Evolutionary conservation across 2,329 filamentous ascomycete genomes (phyloP).

Genomic region (Phyllachora maydis): DNA sequence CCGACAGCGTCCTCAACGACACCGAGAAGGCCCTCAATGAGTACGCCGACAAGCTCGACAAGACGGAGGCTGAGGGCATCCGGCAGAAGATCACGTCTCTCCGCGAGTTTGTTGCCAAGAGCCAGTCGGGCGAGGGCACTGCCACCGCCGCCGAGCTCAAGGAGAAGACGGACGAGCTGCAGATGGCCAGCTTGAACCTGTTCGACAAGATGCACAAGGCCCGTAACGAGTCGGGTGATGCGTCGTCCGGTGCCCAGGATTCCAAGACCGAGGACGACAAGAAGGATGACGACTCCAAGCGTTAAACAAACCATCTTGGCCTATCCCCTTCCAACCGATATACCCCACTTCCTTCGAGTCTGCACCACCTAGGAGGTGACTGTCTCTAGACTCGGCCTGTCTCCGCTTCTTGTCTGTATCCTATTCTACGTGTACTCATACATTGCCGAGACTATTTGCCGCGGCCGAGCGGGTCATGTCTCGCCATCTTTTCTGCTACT

Average conservation of each 20-base stretch:
- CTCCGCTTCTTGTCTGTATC: too few species aligned
- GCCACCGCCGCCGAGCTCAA: constrained; percentile 86
- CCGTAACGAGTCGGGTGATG: constrained; percentile 42
- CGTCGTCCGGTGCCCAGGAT: constrained; percentile 30
- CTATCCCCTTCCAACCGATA: too few species aligned
- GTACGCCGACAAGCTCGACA: constrained; percentile 89
- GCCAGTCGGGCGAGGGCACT: constrained; percentile 74
- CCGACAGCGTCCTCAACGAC: constrained; percentile 89
- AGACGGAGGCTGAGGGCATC: constrained; percentile 82
- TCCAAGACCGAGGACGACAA: constrained; percentile 47
- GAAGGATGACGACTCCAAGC: constrained; percentile 59
- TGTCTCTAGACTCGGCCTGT: too few species aligned
- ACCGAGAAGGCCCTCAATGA: constrained; percentile 97
- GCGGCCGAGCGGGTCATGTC: too few species aligned
- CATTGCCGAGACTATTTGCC: constrained; percentile 10
- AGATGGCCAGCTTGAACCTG: constrained; percentile 83
- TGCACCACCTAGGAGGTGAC: too few species aligned
- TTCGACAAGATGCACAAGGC: constrained; percentile 99
- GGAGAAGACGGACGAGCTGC: constrained; percentile 96
- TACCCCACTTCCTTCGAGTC: too few species aligned
- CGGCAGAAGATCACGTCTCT: constrained; percentile 78
- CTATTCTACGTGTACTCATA: constrained; percentile 25
- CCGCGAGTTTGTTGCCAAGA: constrained; percentile 83
- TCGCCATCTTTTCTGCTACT: too few species aligned
- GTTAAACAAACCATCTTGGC: too few species aligned